These are phyloP conservation scores for Glycyrrhiza uralensis DNA, from an alignment of 306 rosid species.

Conservation along the genomic window DNA sequence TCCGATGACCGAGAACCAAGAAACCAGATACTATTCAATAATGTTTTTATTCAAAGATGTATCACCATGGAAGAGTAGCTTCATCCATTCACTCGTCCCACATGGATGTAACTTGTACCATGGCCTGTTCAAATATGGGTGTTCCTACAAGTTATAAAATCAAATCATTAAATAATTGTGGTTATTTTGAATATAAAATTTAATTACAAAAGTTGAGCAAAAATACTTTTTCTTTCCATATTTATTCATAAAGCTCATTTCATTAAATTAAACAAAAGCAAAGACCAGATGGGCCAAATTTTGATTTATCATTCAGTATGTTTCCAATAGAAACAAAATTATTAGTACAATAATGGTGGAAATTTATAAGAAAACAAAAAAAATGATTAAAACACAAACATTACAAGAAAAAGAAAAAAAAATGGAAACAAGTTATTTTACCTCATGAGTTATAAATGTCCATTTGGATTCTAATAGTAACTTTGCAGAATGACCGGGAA, in stretches of 20 bases:
- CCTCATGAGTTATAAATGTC: slow-evolving; percentile 87
- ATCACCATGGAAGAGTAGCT: slow-evolving; percentile 51
- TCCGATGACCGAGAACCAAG: slow-evolving; percentile 87
- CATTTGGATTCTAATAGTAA: slow-evolving; percentile 66
- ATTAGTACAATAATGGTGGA: not conserved
- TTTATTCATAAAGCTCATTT: no score
- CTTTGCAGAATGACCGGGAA: slow-evolving; percentile 60
- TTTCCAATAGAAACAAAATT: not conserved
- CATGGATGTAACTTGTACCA: slow-evolving; percentile 95
- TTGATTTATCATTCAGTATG: not conserved
- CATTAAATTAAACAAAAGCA: not conserved
- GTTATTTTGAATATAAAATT: no score
- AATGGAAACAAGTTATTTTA: slow-evolving; percentile 21
- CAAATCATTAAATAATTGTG: no score
- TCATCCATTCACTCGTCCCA: slow-evolving; percentile 90
- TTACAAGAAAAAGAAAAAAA: not conserved
- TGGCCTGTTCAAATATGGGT: slow-evolving; percentile 78
- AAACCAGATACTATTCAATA: slow-evolving; percentile 53
- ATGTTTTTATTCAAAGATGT: slow-evolving; percentile 31
- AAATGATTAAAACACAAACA: not conserved
- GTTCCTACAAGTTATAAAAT: slow-evolving; percentile 55
- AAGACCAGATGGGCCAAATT: not conserved
- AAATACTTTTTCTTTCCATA: no score
- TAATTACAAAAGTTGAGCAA: no score
- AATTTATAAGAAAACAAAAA: not conserved